phyloP scores from a whole-genome alignment of 441 rosid genomes.

The Hura crepitans region DNA sequence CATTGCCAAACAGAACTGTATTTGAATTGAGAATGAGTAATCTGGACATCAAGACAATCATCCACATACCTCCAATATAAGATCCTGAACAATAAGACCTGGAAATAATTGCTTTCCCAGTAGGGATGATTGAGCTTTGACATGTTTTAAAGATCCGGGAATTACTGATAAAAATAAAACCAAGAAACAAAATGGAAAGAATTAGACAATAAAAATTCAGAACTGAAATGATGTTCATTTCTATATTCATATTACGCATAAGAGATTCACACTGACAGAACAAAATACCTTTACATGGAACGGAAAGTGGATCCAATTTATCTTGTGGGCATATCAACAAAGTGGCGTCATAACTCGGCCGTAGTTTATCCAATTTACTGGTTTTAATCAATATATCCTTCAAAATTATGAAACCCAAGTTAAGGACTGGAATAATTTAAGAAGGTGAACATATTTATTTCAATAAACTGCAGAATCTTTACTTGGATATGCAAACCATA shows the following conservation, averaged over 20 bases:
- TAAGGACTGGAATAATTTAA: neutral
- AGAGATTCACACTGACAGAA: neutral
- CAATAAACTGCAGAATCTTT: conserved; percentile 5
- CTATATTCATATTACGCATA: neutral
- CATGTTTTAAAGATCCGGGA: conserved; percentile 41
- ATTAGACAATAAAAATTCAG: neutral
- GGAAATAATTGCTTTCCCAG: conserved; percentile 38
- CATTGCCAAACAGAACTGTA: neutral
- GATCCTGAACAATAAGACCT: conserved; percentile 35
- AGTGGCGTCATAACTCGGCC: conserved; percentile 44
- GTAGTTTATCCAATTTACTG: conserved; percentile 40
- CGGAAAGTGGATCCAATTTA: conserved; percentile 32
- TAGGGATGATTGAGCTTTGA: conserved; percentile 26
- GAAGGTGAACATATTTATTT: neutral
- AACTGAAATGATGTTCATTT: neutral
- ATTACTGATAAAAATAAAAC: conserved; percentile 36
- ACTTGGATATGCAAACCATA: conserved; percentile 17
- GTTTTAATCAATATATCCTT: conserved; percentile 46
- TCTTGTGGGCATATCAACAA: conserved; percentile 38
- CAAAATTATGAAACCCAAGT: conserved; percentile 16
- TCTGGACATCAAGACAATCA: neutral
- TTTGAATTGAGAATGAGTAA: neutral
- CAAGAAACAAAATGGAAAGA: neutral
- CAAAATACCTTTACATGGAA: conserved; percentile 53
- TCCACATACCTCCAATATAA: conserved; percentile 46